Percentiles rank a stretch among this genome's conserved stretches.
These are phyloP conservation scores for Hypoxylon fuscum DNA, from an alignment of 495 filamentous ascomycete genomes.

Conservation along the genomic window DNA sequence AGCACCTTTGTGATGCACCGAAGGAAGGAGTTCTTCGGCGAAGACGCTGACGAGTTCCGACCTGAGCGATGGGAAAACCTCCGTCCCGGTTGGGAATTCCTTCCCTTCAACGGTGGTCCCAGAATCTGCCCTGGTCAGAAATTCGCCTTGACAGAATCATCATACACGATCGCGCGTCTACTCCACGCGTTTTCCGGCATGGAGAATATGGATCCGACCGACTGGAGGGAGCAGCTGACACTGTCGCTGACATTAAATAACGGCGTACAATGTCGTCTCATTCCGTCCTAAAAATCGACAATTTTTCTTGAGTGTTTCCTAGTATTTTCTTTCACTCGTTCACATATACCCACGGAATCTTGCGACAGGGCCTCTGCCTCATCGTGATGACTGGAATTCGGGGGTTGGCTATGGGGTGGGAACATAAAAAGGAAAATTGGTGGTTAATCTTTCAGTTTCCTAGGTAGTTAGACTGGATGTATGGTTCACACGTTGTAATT, in stretches of 20 bases:
- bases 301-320: conserved; percentile 1
- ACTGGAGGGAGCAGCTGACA: conserved; percentile 46
- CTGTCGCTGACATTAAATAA: conserved; percentile 40
- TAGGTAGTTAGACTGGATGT: conserved; percentile 9
- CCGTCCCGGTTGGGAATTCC: conserved; percentile 61
- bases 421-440: conserved; percentile 24
- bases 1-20: conserved; percentile 68
- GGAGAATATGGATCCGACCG: conserved; percentile 36
- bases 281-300: conserved; percentile 11
- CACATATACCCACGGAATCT: conserved; percentile 27
- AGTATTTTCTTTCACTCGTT: conserved; percentile 2
- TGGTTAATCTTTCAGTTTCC: conserved; percentile 2
- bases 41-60: conserved; percentile 60
- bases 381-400: conserved; percentile 15
- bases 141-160: conserved; percentile 67
- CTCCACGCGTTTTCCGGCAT: conserved; percentile 48
- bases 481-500: conserved; percentile 13
- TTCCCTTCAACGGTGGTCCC: conserved; percentile 68
- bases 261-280: conserved; percentile 33
- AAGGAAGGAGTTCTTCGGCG: conserved; percentile 59
- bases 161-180: conserved; percentile 62
- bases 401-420: conserved; percentile 20
- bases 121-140: conserved; percentile 62
- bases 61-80: conserved; percentile 61
- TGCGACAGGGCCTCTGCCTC: conserved; percentile 9